phyloP scores from a whole-genome alignment of 257 asterid species.

The Plantago elongata region DNA sequence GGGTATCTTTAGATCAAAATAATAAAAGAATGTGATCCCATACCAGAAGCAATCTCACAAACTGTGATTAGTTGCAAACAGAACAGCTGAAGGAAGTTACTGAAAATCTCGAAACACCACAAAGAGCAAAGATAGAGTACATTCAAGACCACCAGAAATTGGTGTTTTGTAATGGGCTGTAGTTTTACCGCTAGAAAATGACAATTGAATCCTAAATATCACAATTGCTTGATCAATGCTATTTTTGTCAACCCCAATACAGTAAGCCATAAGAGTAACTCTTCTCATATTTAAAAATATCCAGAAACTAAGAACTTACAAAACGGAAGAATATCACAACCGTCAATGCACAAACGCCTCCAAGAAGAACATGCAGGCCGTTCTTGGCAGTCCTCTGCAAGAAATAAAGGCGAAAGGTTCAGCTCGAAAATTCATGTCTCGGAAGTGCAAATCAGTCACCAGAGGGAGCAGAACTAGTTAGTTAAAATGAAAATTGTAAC shows the following conservation, averaged over 20 bases:
- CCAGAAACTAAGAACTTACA: constrained; percentile 51
- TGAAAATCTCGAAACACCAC: not conserved
- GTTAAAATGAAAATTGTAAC: no score
- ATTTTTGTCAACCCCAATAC: not conserved
- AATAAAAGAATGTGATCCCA: not conserved
- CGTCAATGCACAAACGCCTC: constrained; percentile 88
- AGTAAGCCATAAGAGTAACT: constrained; percentile 9
- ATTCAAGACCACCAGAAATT: no score
- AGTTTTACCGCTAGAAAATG: no score
- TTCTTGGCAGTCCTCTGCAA: constrained; percentile 77
- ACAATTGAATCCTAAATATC: no score
- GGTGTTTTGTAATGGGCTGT: no score
- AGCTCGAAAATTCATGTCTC: constrained; percentile 10
- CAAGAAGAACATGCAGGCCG: constrained; percentile 92
- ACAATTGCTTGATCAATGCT: no score
- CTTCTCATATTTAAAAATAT: constrained; percentile 4
- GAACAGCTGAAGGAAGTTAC: not conserved
- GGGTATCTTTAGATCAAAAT: constrained; percentile 9
- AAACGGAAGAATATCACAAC: constrained; percentile 85
- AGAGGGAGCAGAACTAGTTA: no score
- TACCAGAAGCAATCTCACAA: not conserved
- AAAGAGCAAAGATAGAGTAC: no score
- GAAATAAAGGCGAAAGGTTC: constrained; percentile 16
- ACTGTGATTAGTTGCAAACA: not conserved
- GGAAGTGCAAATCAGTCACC: constrained; percentile 13